A percentile compares a stretch with the other conserved stretches of the same genome.
Conservation (phyloP, 2,329 filamentous ascomycete species). For the Talaromyces albobiverticillius region DNA sequence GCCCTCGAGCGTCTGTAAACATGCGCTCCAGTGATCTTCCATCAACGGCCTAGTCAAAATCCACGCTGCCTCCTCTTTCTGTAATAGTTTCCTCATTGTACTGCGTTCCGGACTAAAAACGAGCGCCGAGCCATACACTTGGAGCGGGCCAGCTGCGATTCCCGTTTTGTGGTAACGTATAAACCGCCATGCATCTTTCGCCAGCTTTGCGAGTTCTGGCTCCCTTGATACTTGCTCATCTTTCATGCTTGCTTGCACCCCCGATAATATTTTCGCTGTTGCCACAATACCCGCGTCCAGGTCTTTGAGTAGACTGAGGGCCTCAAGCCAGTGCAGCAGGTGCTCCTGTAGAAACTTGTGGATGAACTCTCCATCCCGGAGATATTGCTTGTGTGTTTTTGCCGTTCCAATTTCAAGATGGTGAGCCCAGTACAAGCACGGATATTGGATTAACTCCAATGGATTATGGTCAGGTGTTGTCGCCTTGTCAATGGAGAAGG, state of each 20-base stretch:
- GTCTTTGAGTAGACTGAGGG: conserved; percentile 22
- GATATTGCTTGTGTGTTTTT: not conserved
- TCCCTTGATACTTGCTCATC: no score
- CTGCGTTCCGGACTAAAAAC: conserved; percentile 25
- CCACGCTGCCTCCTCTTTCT: conserved; percentile 3
- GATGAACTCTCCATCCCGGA: conserved; percentile 18
- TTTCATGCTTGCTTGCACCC: conserved; percentile 20
- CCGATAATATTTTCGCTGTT: no score
- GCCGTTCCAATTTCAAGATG: conserved; percentile 24
- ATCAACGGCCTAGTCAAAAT: not conserved
- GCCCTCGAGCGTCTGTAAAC: conserved; percentile 19
- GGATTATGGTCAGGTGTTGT: no score
- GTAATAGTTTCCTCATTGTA: conserved; percentile 16
- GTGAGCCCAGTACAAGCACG: no score
- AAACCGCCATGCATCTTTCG: conserved; percentile 13
- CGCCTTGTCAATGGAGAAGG: no score
- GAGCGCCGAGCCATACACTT: conserved; percentile 27
- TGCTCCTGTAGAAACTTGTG: conserved; percentile 19
- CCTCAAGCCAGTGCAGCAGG: conserved; percentile 28
- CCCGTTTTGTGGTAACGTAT: conserved; percentile 22
- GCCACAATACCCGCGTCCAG: no score
- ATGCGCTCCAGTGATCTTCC: conserved; percentile 14
- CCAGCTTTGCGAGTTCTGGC: no score
- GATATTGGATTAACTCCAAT: no score
- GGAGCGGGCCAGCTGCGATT: conserved; percentile 24